phyloP scores from a whole-genome alignment of 2,329 filamentous ascomycete genomes.

The Pleurostoma richardsiae region DNA sequence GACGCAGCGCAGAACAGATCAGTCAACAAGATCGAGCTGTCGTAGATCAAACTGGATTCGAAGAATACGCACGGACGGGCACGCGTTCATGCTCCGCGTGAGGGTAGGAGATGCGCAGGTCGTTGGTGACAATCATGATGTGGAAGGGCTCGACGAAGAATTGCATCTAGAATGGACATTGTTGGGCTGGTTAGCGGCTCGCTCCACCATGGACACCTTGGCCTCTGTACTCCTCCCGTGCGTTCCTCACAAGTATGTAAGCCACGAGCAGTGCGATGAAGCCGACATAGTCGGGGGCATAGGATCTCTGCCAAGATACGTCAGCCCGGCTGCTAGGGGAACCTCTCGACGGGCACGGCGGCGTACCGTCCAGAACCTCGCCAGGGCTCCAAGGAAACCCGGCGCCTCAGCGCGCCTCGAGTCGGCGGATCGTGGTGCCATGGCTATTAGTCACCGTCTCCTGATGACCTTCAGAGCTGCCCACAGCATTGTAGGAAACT shows the following conservation, averaged over 20 bases:
- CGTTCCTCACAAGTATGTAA: constrained; percentile 56
- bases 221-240: too few species aligned
- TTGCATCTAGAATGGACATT: constrained; percentile 43
- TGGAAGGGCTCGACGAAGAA: constrained; percentile 80
- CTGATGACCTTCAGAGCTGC: constrained; percentile 27
- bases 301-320: constrained; percentile 55
- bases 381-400: constrained; percentile 24
- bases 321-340: constrained; percentile 7
- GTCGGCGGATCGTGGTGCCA: constrained; percentile 24
- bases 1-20: too few species aligned
- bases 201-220: too few species aligned
- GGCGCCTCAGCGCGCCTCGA: constrained; percentile 11
- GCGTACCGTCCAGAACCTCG: constrained; percentile 42
- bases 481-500: constrained; percentile 26
- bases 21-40: too few species aligned
- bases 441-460: constrained; percentile 37
- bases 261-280: constrained; percentile 63
- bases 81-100: constrained; percentile 83
- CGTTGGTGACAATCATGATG: constrained; percentile 87
- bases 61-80: constrained; percentile 55
- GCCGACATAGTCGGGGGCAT: constrained; percentile 84
- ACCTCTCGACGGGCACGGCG: neutral
- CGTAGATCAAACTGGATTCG: neutral
- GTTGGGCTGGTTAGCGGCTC: too few species aligned
- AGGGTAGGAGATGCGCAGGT: constrained; percentile 79